phyloP scores from a whole-genome alignment of 2,329 filamentous ascomycete species.

The Rhexocercosporidium sp. region DNA sequence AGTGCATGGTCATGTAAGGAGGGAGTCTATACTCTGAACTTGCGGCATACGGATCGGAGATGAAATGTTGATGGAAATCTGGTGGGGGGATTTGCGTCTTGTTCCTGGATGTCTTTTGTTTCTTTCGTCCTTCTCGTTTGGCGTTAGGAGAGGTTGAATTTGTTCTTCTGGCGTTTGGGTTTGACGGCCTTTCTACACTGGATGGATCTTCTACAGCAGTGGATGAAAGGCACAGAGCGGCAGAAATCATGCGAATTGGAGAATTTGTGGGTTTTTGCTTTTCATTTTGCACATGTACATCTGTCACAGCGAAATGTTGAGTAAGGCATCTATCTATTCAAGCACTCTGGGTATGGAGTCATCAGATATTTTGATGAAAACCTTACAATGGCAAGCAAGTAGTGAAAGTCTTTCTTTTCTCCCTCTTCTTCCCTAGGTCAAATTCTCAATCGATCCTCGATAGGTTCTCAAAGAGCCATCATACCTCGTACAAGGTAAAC shows the following conservation, averaged over 20 bases:
- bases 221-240: conserved; percentile 2
- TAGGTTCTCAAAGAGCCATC: neutral
- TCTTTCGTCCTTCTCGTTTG: no score
- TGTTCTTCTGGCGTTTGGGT: conserved; percentile 14
- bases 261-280: neutral
- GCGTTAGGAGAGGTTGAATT: conserved; percentile 19
- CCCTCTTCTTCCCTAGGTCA: neutral
- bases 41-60: conserved; percentile 5
- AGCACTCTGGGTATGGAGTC: neutral
- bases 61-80: neutral
- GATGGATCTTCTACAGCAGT: neutral
- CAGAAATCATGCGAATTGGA: neutral
- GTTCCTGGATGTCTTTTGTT: conserved; percentile 4
- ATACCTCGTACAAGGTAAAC: neutral
- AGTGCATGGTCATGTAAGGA: conserved; percentile 81
- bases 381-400: neutral
- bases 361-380: neutral
- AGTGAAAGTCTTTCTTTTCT: neutral
- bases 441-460: neutral
- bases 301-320: neutral
- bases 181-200: conserved; percentile 9
- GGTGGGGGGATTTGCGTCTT: neutral
- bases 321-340: neutral
- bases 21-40: neutral
- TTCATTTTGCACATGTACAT: neutral